Conservation (phyloP, 2,329 filamentous ascomycete genomes). For the Ceratocystis papillata region DNA sequence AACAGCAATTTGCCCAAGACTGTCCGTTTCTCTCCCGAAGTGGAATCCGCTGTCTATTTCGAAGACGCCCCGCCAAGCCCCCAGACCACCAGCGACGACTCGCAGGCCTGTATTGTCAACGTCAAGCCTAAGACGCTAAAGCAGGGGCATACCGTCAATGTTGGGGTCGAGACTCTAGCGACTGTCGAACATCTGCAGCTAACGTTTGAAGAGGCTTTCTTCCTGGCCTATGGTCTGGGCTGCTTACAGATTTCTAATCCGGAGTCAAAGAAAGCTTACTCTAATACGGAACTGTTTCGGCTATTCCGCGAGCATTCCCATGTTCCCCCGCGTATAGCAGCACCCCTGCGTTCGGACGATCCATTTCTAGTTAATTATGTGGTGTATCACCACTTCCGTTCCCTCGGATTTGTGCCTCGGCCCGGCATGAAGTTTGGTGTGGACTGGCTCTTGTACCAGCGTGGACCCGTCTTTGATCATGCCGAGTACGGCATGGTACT, state of each 20-base stretch:
- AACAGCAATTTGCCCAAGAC: constrained; percentile 45
- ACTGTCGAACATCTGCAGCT: constrained; percentile 81
- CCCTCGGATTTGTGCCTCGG: constrained; percentile 86
- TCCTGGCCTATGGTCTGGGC: constrained; percentile 71
- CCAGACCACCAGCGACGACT: background rate
- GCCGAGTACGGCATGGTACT: constrained; percentile 86
- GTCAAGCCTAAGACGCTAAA: constrained; percentile 24
- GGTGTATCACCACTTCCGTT: constrained; percentile 92
- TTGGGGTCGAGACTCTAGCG: constrained; percentile 28
- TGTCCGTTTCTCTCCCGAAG: constrained; percentile 58
- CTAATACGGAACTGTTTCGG: constrained; percentile 48
- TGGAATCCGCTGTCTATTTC: constrained; percentile 53
- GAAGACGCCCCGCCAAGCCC: constrained; percentile 43
- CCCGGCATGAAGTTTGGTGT: constrained; percentile 89
- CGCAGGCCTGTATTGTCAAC: constrained; percentile 20
- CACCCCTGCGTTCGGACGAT: constrained; percentile 58
- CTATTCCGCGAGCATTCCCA: constrained; percentile 60
- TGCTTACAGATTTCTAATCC: constrained; percentile 53
- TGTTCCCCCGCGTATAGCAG: constrained; percentile 43
- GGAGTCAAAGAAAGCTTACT: constrained; percentile 36
- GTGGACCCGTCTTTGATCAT: constrained; percentile 87
- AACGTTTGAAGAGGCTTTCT: constrained; percentile 82
- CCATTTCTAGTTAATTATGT: constrained; percentile 77
- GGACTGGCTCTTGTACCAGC: constrained; percentile 88
- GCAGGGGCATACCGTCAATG: constrained; percentile 14